Evolutionary conservation across 345 rosid species (phyloP).

Genomic region (Eucalyptus decipiens): DNA sequence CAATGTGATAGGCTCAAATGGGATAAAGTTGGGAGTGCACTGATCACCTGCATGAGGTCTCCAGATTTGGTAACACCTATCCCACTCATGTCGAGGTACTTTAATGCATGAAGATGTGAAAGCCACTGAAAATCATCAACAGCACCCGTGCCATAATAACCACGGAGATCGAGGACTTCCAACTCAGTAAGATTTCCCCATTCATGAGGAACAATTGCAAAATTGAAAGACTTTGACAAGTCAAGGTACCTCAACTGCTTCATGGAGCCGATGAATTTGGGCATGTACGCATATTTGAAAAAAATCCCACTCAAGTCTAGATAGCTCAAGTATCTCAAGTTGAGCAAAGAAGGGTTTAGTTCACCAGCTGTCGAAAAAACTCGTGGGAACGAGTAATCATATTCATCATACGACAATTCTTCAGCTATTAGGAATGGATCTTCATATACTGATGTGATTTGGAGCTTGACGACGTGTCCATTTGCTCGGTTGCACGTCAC

Average conservation of each 20-base stretch:
- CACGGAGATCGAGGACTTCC: background rate
- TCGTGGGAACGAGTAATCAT: too few relatives aligned
- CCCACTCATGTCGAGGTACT: background rate
- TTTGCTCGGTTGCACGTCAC: background rate
- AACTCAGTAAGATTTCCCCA: background rate
- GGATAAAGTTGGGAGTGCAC: background rate
- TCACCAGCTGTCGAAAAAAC: background rate
- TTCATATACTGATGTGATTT: background rate
- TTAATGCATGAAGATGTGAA: background rate
- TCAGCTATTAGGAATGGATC: rapidly evolving
- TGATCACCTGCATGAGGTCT: background rate
- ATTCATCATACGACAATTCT: too few relatives aligned
- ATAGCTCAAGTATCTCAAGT: background rate
- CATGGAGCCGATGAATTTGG: background rate
- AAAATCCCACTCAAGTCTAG: background rate
- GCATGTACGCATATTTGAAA: background rate
- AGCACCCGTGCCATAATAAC: rapidly evolving
- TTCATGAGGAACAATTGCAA: background rate
- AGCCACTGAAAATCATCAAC: background rate
- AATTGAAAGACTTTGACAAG: rapidly evolving
- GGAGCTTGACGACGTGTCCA: background rate
- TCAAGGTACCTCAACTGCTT: background rate
- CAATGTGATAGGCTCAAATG: background rate
- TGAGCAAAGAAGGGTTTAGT: background rate
- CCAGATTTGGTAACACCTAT: rapidly evolving